phyloP scores from a whole-genome alignment of 192 early-diverging fungal genomes.

The Pecoramyces ruminantium region DNA sequence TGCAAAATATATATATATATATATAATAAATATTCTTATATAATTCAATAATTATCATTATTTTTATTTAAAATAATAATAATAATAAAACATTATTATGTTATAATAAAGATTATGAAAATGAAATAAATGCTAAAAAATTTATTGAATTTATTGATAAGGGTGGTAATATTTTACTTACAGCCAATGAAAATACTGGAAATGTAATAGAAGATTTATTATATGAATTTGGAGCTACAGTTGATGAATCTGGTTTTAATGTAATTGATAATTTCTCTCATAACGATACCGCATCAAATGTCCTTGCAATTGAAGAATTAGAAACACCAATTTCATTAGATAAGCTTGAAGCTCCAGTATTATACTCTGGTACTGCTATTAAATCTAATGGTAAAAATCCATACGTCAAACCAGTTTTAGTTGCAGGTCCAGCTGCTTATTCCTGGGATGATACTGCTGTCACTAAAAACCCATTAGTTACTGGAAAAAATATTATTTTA shows the following conservation, averaged over 20 bases:
- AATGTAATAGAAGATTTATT: slow-evolving; percentile 62
- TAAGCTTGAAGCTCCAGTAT: slow-evolving; percentile 22
- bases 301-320: slow-evolving; percentile 17
- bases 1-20: too few relatives aligned
- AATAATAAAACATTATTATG: too few relatives aligned
- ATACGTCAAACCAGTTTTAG: slow-evolving; percentile 43
- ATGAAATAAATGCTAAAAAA: slow-evolving; percentile 16
- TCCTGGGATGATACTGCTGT: slow-evolving; percentile 30
- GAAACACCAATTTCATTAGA: slow-evolving; percentile 3
- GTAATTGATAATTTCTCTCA: slow-evolving; percentile 58
- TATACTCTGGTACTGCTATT: slow-evolving; percentile 69
- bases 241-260: slow-evolving; percentile 47
- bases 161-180: slow-evolving; percentile 79
- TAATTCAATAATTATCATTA: too few relatives aligned
- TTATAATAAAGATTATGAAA: not conserved
- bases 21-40: too few relatives aligned
- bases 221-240: slow-evolving; percentile 77
- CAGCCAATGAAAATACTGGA: slow-evolving; percentile 39
- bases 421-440: slow-evolving; percentile 41
- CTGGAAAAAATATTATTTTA: slow-evolving; percentile 44
- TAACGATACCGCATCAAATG: slow-evolving; percentile 15
- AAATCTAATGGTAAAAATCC: slow-evolving; percentile 37
- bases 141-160: slow-evolving; percentile 74
- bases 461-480: slow-evolving; percentile 15
- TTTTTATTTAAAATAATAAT: too few relatives aligned